phyloP scores from a whole-genome alignment of 257 asterid species.

The Solanum neorickii region DNA sequence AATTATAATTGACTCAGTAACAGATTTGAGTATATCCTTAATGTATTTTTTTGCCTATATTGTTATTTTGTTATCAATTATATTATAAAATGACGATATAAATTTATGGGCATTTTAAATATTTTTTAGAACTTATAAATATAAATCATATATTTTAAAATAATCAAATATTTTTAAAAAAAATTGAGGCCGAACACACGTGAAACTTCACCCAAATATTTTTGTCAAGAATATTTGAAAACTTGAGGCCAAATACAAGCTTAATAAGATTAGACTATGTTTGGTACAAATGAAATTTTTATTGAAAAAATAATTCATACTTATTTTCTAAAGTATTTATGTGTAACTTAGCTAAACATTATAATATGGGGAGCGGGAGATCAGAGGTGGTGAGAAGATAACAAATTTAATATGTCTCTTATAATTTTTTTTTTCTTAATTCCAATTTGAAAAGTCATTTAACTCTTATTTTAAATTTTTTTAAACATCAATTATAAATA shows the following conservation, averaged over 20 bases:
- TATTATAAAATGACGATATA: too few species aligned
- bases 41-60: neutral
- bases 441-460: neutral
- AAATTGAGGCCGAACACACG: neutral
- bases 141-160: too few species aligned
- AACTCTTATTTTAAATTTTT: neutral
- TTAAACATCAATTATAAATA: too few species aligned
- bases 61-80: too few species aligned
- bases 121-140: too few species aligned
- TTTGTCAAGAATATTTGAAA: neutral
- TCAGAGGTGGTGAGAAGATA: neutral
- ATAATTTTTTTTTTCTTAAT: neutral
- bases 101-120: neutral
- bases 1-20: too few species aligned
- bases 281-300: neutral
- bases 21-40: neutral
- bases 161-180: too few species aligned
- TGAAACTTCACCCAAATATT: neutral
- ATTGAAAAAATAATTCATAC: neutral
- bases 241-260: neutral
- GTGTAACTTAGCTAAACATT: neutral
- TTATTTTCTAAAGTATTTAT: too few species aligned
- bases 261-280: neutral
- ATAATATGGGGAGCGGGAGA: neutral
- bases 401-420: neutral